These are phyloP conservation scores for Cercospora sp. DNA, from an alignment of 2,329 filamentous ascomycete species.

Conservation along the genomic window DNA sequence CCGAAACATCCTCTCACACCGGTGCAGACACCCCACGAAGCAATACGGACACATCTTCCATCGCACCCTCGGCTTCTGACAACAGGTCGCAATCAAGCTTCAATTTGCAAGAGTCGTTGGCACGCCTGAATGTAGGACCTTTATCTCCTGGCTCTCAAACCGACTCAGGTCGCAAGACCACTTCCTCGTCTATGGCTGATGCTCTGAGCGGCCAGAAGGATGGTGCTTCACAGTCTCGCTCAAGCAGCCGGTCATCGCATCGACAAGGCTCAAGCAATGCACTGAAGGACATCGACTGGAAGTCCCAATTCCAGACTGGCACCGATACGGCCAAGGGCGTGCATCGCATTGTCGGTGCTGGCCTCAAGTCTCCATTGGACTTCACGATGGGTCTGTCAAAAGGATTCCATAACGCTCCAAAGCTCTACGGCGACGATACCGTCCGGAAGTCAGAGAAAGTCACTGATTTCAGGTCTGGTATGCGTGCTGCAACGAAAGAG, in stretches of 20 bases:
- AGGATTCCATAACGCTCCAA: constrained; percentile 85
- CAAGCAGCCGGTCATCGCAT: constrained; percentile 26
- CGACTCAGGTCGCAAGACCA: constrained; percentile 4
- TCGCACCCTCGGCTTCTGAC: constrained; percentile 18
- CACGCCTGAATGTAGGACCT: constrained; percentile 30
- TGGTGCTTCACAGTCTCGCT: constrained; percentile 24
- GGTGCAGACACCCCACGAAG: constrained; percentile 20
- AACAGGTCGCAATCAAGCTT: constrained; percentile 33
- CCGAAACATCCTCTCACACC: constrained; percentile 14
- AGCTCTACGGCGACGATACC: constrained; percentile 80
- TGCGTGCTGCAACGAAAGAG: constrained; percentile 68
- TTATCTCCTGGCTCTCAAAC: constrained; percentile 22
- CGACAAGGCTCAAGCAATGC: constrained; percentile 14
- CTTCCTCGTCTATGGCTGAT: constrained; percentile 29
- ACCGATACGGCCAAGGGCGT: constrained; percentile 40
- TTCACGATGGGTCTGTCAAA: constrained; percentile 78
- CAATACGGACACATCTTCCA: constrained; percentile 16
- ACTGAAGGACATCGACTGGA: constrained; percentile 20
- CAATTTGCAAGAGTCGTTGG: constrained; percentile 36
- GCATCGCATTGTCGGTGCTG: constrained; percentile 40
- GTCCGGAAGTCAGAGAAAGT: constrained; percentile 78
- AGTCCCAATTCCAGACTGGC: constrained; percentile 30
- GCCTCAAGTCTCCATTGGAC: constrained; percentile 76
- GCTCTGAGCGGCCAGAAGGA: constrained; percentile 29
- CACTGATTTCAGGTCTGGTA: constrained; percentile 71